Conservation (phyloP, 805 yeast species). For the Ogataea haglerorum region DNA sequence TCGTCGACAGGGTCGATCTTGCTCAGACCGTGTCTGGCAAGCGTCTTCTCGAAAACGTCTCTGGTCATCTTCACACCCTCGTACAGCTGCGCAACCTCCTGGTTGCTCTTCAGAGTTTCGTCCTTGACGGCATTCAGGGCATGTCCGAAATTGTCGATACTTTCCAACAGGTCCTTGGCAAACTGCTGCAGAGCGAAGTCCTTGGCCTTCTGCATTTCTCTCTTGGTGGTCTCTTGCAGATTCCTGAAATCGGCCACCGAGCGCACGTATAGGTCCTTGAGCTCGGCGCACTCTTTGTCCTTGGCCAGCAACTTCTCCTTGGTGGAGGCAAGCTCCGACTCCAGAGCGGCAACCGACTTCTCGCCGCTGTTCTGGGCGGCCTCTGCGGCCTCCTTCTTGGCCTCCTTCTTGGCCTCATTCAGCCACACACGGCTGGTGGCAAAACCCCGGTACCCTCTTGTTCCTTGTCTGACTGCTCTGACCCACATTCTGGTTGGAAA, state of each 20-base stretch:
- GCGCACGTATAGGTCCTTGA: slow-evolving; percentile 79
- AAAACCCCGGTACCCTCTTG: slow-evolving; percentile 21
- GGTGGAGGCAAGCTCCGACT: slow-evolving; percentile 37
- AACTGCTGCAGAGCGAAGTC: slow-evolving; percentile 91
- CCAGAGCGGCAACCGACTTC: slow-evolving; percentile 25
- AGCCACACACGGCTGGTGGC: slow-evolving; percentile 21
- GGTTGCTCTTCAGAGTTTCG: slow-evolving; percentile 54
- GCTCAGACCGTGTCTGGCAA: slow-evolving; percentile 71
- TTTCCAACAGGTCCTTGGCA: slow-evolving; percentile 84
- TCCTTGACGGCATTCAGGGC: slow-evolving; percentile 72
- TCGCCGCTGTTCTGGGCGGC: slow-evolving; percentile 10
- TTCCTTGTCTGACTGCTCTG: slow-evolving; percentile 2
- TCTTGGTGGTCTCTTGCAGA: slow-evolving; percentile 84
- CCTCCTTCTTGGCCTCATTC: slow-evolving; percentile 34
- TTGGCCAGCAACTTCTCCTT: slow-evolving; percentile 55
- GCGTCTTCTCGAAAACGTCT: slow-evolving; percentile 79
- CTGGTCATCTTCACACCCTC: slow-evolving; percentile 92
- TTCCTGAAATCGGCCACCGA: slow-evolving; percentile 91
- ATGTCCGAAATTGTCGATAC: slow-evolving; percentile 85
- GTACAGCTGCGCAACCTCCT: slow-evolving; percentile 68
- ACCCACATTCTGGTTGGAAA: slow-evolving; percentile 4
- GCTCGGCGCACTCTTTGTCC: slow-evolving; percentile 71
- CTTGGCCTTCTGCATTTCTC: slow-evolving; percentile 80
- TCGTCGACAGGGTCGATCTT: slow-evolving; percentile 84
- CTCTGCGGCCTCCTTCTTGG: slow-evolving; percentile 18